A percentile compares a stretch with the other conserved stretches of the same genome.
These are phyloP conservation scores for Spongispora temasekensis DNA, from an alignment of 1,284 basidiomycete species.

Conservation along the genomic window DNA sequence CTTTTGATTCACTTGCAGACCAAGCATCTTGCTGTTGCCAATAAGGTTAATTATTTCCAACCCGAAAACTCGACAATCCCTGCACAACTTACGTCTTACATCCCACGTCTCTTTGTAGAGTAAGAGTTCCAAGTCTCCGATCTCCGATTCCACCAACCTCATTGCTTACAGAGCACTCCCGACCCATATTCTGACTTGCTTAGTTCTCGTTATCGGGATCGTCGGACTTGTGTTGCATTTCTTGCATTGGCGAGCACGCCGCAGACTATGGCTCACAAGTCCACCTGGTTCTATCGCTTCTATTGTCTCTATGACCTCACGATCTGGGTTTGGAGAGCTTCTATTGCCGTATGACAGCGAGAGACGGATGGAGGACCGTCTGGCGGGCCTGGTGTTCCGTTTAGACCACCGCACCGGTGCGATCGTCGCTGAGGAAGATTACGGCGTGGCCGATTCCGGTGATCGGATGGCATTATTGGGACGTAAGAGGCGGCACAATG, in stretches of 20 bases:
- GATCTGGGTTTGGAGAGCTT: slow-evolving; percentile 62
- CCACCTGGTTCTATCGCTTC: slow-evolving; percentile 62
- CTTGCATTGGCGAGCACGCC: slow-evolving; percentile 47
- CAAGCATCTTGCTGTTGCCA: slow-evolving; percentile 54
- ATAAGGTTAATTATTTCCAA: slow-evolving; percentile 58
- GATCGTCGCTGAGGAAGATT: slow-evolving; percentile 49
- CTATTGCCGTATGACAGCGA: slow-evolving; percentile 60
- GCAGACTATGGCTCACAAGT: slow-evolving; percentile 51
- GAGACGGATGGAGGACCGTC: slow-evolving; percentile 44
- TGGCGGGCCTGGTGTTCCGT: slow-evolving; percentile 55
- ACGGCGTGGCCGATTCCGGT: neutral
- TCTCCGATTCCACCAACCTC: slow-evolving; percentile 4
- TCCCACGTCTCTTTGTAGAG: slow-evolving; percentile 57
- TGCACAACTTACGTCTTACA: slow-evolving; percentile 41
- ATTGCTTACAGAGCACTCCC: slow-evolving; percentile 46
- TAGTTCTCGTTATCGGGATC: slow-evolving; percentile 49
- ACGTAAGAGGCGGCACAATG: slow-evolving; percentile 7
- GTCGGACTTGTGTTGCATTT: slow-evolving; percentile 48
- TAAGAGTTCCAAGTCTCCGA: slow-evolving; percentile 35
- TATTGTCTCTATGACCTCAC: slow-evolving; percentile 54
- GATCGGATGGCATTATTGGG: slow-evolving; percentile 24
- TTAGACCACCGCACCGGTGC: slow-evolving; percentile 62
- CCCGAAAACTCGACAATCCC: slow-evolving; percentile 36
- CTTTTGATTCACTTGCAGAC: slow-evolving; percentile 39
- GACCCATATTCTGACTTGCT: slow-evolving; percentile 47